These are phyloP conservation scores for Ustilago esculenta DNA, from an alignment of 1,284 basidiomycete genomes.

Conservation along the genomic window DNA sequence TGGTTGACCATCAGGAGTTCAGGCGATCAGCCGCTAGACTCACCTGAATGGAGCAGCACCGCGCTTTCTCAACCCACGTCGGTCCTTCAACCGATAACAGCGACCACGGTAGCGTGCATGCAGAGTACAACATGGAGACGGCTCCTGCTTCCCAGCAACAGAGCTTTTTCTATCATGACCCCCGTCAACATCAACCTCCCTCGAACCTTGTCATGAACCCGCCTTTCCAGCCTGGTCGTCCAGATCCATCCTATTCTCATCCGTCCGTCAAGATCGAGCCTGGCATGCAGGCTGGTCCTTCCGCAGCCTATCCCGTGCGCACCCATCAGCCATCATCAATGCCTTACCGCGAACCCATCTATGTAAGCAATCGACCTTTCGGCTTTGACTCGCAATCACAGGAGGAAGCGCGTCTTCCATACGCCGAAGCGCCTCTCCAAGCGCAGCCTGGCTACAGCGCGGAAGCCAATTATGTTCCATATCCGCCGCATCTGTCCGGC, in stretches of 20 bases:
- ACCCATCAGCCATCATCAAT: constrained; percentile 10
- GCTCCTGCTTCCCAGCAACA: constrained; percentile 22
- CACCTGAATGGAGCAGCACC: constrained; percentile 30
- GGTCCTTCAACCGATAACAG: constrained; percentile 1
- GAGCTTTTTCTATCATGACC: constrained; percentile 37
- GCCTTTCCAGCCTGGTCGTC: constrained; percentile 4
- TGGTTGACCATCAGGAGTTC: constrained; percentile 3
- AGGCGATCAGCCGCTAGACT: constrained; percentile 1
- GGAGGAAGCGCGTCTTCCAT: constrained; percentile 13
- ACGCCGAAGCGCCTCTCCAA: constrained; percentile 5
- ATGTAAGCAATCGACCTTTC: constrained; percentile 16
- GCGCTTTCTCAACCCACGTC: constrained; percentile 2
- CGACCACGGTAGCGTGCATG: not conserved
- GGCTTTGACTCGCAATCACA: constrained; percentile 12
- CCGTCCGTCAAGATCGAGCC: constrained; percentile 16
- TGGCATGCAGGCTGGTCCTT: constrained; percentile 14
- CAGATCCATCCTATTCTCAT: constrained; percentile 11
- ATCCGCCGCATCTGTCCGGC: constrained; percentile 12
- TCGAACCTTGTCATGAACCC: constrained; percentile 13
- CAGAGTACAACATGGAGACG: constrained; percentile 26
- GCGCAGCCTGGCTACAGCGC: constrained; percentile 6
- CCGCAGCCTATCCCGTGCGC: constrained; percentile 11
- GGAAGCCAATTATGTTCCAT: constrained; percentile 13
- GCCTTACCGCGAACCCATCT: constrained; percentile 21
- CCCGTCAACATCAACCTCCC: constrained; percentile 21